Percentiles rank a stretch among this genome's conserved stretches.
phyloP scores from a whole-genome alignment of 2,329 filamentous ascomycete genomes.

The Huntiella decipiens region DNA sequence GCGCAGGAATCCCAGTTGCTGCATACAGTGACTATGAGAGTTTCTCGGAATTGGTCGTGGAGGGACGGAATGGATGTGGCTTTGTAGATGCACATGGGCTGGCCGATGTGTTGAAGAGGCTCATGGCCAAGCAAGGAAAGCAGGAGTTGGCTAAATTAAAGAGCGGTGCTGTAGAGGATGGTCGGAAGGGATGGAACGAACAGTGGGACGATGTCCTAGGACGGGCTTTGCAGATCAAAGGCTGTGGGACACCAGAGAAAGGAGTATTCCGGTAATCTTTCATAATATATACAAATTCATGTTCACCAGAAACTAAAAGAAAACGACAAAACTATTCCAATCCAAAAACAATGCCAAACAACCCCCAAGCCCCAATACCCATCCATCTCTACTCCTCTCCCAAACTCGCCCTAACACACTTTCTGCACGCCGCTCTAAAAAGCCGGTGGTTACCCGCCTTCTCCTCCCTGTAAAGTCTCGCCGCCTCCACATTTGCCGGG shows the following conservation, averaged over 20 bases:
- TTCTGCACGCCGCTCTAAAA: conserved; percentile 60
- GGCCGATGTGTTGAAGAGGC: conserved; percentile 36
- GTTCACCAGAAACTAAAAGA: not conserved
- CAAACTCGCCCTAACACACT: conserved; percentile 63
- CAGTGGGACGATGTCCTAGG: conserved; percentile 81
- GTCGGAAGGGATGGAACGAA: conserved; percentile 65
- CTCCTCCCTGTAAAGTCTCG: conserved; percentile 71
- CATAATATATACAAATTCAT: not conserved
- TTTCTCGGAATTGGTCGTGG: conserved; percentile 75
- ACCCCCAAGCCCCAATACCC: too few relatives aligned
- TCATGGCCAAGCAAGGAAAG: conserved; percentile 37
- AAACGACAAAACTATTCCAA: not conserved
- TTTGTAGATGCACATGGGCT: conserved; percentile 58
- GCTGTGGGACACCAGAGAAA: too few relatives aligned
- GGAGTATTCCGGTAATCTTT: not conserved
- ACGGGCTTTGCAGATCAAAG: conserved; percentile 31
- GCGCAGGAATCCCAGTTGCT: conserved; percentile 73
- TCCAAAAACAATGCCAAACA: not conserved
- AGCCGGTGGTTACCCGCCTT: conserved; percentile 39
- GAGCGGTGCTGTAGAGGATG: conserved; percentile 54
- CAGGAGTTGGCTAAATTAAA: conserved; percentile 41
- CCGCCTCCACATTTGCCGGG: conserved; percentile 87
- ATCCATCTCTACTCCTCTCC: conserved; percentile 39
- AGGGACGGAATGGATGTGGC: conserved; percentile 69
- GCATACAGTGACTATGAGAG: conserved; percentile 76